These are phyloP conservation scores for Myriosclerotinia duriaeana DNA, from an alignment of 2,329 filamentous ascomycete species.

Conservation along the genomic window DNA sequence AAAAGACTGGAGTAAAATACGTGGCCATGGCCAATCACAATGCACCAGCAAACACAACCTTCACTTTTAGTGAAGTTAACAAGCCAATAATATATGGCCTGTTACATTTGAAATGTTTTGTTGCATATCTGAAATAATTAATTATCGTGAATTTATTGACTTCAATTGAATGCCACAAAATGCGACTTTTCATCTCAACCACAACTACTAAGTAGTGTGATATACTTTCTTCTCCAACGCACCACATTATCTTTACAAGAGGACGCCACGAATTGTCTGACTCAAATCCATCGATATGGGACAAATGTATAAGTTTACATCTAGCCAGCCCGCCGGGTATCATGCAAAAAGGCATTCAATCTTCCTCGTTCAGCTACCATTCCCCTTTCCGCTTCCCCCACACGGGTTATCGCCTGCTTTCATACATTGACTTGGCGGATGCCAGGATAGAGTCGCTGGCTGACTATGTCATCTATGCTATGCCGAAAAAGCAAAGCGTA, in stretches of 20 bases:
- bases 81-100: not conserved
- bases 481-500: not conserved
- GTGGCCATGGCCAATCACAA: conserved; percentile 6
- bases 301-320: conserved; percentile 25
- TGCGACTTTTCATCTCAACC: not conserved
- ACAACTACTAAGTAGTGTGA: not conserved
- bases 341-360: conserved; percentile 22
- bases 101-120: not conserved
- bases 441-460: conserved; percentile 16
- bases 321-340: conserved; percentile 23
- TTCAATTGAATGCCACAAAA: conserved; percentile 1
- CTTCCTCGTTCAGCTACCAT: not conserved
- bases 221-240: conserved; percentile 2
- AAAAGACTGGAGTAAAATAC: conserved; percentile 16
- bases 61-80: conserved; percentile 2
- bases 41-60: conserved; percentile 1
- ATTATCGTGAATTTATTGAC: conserved; percentile 1
- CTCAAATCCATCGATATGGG: conserved; percentile 24
- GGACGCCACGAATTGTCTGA: not conserved
- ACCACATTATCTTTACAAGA: conserved; percentile 14
- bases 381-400: not conserved
- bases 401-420: not conserved
- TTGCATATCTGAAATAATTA: conserved; percentile 18
- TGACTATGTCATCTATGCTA: not conserved
- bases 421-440: conserved; percentile 4